Evolutionary conservation across 345 rosid species (phyloP).

Genomic region (Eutrema yunnanense): DNA sequence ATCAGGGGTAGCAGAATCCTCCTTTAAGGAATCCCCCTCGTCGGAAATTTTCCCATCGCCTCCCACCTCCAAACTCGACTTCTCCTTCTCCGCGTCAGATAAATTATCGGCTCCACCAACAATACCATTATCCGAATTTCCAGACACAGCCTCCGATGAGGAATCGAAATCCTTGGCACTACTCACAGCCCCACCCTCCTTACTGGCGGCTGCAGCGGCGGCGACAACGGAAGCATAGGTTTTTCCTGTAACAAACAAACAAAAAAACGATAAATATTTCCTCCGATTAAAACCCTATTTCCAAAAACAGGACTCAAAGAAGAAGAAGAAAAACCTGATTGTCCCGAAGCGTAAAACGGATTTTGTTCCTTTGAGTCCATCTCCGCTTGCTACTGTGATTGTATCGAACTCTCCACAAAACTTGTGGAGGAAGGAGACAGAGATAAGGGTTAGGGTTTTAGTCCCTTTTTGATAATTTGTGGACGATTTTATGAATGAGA

Average conservation of each 20-base stretch:
- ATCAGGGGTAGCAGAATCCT: conserved; percentile 7
- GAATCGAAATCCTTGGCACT: conserved; percentile 47
- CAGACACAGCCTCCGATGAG: conserved; percentile 25
- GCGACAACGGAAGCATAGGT: conserved; percentile 31
- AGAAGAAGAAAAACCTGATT: conserved; percentile 44
- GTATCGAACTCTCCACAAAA: conserved; percentile 8
- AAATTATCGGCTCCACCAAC: conserved; percentile 8
- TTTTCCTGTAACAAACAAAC: conserved; percentile 5
- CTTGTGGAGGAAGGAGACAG: neutral
- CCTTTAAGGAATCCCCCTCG: neutral
- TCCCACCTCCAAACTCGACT: conserved; percentile 12
- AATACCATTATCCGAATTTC: neutral
- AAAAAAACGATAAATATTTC: neutral
- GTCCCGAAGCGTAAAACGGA: conserved; percentile 23
- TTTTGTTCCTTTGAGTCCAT: conserved; percentile 43
- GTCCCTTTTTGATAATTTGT: neutral
- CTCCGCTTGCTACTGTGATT: neutral
- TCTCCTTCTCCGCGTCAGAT: neutral
- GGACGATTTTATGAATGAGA: conserved; percentile 4
- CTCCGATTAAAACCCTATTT: conserved; percentile 22
- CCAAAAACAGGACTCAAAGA: conserved; percentile 7
- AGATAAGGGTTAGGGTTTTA: neutral
- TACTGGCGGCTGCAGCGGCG: conserved; percentile 26
- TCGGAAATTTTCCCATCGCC: conserved; percentile 3
- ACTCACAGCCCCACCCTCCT: conserved; percentile 41